These are phyloP conservation scores for Anisodus acutangulus DNA, from an alignment of 257 asterid genomes.

Conservation along the genomic window DNA sequence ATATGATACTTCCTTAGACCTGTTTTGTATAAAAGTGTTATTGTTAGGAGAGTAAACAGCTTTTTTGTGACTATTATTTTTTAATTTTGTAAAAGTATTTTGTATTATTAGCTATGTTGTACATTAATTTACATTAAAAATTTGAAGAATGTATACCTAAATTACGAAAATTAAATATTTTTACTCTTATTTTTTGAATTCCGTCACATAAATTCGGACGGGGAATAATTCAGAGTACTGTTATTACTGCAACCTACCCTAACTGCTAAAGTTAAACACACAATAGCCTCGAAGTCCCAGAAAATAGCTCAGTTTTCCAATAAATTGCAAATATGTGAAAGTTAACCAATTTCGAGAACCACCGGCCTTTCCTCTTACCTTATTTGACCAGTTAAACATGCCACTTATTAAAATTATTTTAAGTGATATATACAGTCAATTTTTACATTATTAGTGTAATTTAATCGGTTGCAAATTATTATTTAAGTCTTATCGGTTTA, in stretches of 20 bases:
- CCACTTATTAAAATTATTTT: too few species aligned
- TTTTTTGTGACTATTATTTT: too few species aligned
- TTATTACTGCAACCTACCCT: neutral
- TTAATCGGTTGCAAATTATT: neutral
- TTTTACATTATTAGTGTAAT: neutral
- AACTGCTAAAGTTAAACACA: neutral
- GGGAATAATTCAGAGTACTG: neutral
- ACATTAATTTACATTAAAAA: too few species aligned
- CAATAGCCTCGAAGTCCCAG: neutral
- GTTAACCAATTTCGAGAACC: conserved; percentile 8
- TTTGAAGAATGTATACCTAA: too few species aligned
- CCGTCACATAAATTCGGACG: too few species aligned
- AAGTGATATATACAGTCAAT: neutral
- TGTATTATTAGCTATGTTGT: too few species aligned
- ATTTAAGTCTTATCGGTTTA: neutral
- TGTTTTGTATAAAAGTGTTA: too few species aligned
- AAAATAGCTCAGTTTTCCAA: neutral
- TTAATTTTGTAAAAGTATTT: too few species aligned
- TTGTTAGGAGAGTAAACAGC: too few species aligned
- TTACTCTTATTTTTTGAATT: too few species aligned
- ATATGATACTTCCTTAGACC: too few species aligned
- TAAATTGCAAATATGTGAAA: neutral
- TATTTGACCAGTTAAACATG: conserved; percentile 16
- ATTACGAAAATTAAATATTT: too few species aligned
- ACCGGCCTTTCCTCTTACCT: neutral